These are phyloP conservation scores for Pseudodiploospora longispora DNA, from an alignment of 2,329 filamentous ascomycete species.

Conservation along the genomic window DNA sequence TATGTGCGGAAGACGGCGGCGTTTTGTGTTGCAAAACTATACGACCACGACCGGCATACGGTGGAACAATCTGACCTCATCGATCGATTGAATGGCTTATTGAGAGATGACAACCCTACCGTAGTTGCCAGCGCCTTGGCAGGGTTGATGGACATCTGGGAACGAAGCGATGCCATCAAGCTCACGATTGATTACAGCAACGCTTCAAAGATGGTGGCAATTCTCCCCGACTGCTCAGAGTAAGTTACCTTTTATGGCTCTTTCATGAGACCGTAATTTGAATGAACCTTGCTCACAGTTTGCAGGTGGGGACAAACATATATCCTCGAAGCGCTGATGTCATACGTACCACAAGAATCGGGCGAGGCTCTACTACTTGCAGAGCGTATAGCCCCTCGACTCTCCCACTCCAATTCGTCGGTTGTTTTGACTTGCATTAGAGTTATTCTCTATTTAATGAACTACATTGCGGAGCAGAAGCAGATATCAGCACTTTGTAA, in stretches of 20 bases:
- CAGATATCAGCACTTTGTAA: slow-evolving; percentile 79
- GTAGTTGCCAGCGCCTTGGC: slow-evolving; percentile 93
- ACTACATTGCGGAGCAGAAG: slow-evolving; percentile 91
- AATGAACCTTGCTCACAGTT: slow-evolving; percentile 6
- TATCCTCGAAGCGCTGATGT: slow-evolving; percentile 95
- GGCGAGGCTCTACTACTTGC: slow-evolving; percentile 82
- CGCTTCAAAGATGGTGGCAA: slow-evolving; percentile 96
- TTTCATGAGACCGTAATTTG: slow-evolving; percentile 9
- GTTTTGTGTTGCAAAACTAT: slow-evolving; percentile 93
- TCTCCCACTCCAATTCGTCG: slow-evolving; percentile 94
- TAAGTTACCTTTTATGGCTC: slow-evolving; percentile 36
- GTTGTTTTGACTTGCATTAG: slow-evolving; percentile 94
- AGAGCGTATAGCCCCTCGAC: slow-evolving; percentile 86
- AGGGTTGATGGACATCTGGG: slow-evolving; percentile 94
- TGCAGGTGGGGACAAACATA: slow-evolving; percentile 95
- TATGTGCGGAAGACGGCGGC: slow-evolving; percentile 97
- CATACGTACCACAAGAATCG: slow-evolving; percentile 88
- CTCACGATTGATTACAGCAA: slow-evolving; percentile 96
- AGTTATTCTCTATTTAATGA: slow-evolving; percentile 96
- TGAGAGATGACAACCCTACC: slow-evolving; percentile 93
- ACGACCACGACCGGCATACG: slow-evolving; percentile 87
- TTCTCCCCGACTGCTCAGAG: slow-evolving; percentile 94
- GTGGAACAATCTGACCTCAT: slow-evolving; percentile 90
- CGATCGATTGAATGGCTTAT: slow-evolving; percentile 77
- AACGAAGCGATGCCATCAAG: slow-evolving; percentile 93